Conservation (phyloP, 1,284 basidiomycete species). For the Melampsora larici-populina region DNA sequence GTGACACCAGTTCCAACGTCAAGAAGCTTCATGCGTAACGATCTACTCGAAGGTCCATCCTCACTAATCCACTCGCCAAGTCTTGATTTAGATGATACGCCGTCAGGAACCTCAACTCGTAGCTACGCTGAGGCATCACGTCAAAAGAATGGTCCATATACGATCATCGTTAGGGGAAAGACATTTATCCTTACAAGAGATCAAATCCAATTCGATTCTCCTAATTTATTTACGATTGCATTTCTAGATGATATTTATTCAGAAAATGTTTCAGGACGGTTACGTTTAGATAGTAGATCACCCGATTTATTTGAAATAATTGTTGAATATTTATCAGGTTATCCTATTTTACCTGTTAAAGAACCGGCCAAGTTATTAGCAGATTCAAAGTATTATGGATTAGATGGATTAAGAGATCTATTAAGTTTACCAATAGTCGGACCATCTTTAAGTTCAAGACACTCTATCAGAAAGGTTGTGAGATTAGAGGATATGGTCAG, state of each 20-base stretch:
- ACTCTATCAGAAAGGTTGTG: constrained; percentile 18
- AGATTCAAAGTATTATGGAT: constrained; percentile 31
- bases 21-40: too few species aligned
- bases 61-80: too few species aligned
- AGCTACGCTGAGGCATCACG: too few species aligned
- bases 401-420: constrained; percentile 18
- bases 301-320: constrained; percentile 23
- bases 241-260: constrained; percentile 15
- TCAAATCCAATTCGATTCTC: constrained; percentile 32
- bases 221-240: constrained; percentile 26
- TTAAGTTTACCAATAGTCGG: constrained; percentile 16
- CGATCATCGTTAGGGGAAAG: constrained; percentile 22
- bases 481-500: constrained; percentile 17
- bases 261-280: constrained; percentile 7
- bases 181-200: constrained; percentile 25
- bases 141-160: constrained; percentile 7
- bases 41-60: too few species aligned
- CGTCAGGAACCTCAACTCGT: too few species aligned
- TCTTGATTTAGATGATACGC: too few species aligned
- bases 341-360: constrained; percentile 23
- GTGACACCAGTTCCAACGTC: too few species aligned
- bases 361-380: constrained; percentile 30
- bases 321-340: constrained; percentile 31
- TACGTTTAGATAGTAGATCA: constrained; percentile 21
- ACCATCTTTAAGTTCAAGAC: constrained; percentile 19